Conservation (phyloP, 2,329 filamentous ascomycete genomes). For the Stromatinia cepivora region DNA sequence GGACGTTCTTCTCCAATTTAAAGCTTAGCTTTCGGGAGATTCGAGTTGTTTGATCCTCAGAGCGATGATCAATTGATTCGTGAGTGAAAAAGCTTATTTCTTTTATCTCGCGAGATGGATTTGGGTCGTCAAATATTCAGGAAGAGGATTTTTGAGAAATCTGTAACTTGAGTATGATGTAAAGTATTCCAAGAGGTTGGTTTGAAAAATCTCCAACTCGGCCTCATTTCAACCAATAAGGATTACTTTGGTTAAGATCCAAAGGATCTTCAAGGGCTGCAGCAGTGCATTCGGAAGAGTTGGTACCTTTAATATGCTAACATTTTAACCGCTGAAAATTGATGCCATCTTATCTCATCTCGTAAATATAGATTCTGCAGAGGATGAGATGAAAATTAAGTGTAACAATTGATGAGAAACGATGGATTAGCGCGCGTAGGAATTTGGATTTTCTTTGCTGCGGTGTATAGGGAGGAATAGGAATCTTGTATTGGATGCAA, state of each 20-base stretch:
- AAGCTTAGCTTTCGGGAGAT: neutral
- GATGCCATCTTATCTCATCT: constrained; percentile 1
- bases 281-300: neutral
- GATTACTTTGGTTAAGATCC: neutral
- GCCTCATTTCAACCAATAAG: neutral
- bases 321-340: neutral
- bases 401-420: neutral
- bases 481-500: neutral
- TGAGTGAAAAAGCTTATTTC: neutral
- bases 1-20: neutral
- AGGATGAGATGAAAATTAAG: neutral
- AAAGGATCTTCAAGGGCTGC: constrained; percentile 7
- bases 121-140: neutral
- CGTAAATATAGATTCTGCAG: constrained; percentile 1
- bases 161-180: neutral
- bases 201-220: neutral
- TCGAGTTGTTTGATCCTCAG: neutral
- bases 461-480: neutral
- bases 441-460: neutral
- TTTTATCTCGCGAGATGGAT: constrained; percentile 2
- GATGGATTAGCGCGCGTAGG: neutral
- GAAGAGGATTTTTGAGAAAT: neutral
- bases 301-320: neutral
- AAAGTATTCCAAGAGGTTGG: neutral
- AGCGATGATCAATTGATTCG: neutral